Conservation (phyloP, 345 rosid genomes). For the Salix brachista region DNA sequence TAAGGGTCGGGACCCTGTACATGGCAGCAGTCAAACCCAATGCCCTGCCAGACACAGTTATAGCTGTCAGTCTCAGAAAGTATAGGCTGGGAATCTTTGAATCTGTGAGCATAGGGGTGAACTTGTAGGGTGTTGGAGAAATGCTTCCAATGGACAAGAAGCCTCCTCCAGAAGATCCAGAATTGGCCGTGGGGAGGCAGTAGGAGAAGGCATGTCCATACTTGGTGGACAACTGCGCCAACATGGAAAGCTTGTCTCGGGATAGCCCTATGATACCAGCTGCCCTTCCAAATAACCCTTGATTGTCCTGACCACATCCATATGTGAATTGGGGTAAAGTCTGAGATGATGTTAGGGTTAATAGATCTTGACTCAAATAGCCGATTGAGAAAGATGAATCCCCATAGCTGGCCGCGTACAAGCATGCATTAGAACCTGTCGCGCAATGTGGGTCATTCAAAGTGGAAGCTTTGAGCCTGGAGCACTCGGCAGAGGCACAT, state of each 20-base stretch:
- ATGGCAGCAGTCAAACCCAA: conserved; percentile 14
- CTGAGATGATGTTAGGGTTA: conserved; percentile 27
- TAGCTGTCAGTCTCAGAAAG: conserved; percentile 24
- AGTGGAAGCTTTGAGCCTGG: conserved; percentile 34
- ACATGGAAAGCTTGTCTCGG: conserved; percentile 40
- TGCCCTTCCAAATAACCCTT: conserved; percentile 40
- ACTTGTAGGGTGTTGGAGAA: conserved; percentile 29
- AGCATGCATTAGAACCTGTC: conserved; percentile 9
- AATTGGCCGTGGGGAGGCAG: conserved; percentile 37
- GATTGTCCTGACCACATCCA: conserved; percentile 53
- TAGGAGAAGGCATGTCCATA: conserved; percentile 39
- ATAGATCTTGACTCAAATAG: conserved; percentile 35
- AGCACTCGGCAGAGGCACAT: conserved; percentile 31
- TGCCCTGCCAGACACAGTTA: conserved; percentile 29
- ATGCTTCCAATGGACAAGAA: conserved; percentile 33
- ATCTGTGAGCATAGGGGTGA: conserved; percentile 35
- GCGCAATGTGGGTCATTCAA: conserved; percentile 34
- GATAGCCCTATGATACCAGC: conserved; percentile 46
- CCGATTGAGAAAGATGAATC: conserved; percentile 42
- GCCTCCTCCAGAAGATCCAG: conserved; percentile 25
- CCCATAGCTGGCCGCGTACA: conserved; percentile 43
- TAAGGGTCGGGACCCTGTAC: conserved; percentile 36
- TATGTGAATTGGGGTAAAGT: conserved; percentile 25
- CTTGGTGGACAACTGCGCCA: conserved; percentile 28
- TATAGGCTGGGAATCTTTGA: conserved; percentile 28